Conservation (phyloP, 1,284 basidiomycete species). For the Trametes hirsuta region DNA sequence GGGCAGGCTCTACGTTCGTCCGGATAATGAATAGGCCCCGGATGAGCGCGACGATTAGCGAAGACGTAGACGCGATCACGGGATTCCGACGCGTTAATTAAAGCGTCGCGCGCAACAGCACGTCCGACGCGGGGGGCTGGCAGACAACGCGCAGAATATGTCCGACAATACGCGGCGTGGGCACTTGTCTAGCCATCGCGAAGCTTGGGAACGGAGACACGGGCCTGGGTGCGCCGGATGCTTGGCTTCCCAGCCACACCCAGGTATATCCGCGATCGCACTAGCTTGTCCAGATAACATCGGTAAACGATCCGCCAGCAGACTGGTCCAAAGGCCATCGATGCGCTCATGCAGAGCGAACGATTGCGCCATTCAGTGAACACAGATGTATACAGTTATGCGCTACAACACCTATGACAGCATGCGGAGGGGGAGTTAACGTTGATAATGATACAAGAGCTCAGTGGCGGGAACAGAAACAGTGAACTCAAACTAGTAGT, state of each 20-base stretch:
- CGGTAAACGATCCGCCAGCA: neutral
- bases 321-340: neutral
- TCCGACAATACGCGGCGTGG: neutral
- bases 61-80: slow-evolving; percentile 17
- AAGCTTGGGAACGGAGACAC: neutral
- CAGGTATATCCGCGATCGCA: slow-evolving; percentile 1
- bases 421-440: neutral
- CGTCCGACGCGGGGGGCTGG: neutral
- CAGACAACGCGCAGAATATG: neutral
- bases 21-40: slow-evolving; percentile 2
- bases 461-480: neutral
- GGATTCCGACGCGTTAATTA: slow-evolving; percentile 13
- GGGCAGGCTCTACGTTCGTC: neutral
- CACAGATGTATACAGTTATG: neutral
- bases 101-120: no score
- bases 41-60: slow-evolving; percentile 11
- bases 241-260: neutral
- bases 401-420: slow-evolving; percentile 4
- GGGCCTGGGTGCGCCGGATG: neutral
- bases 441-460: slow-evolving; percentile 18
- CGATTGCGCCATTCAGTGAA: slow-evolving; percentile 18
- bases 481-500: slow-evolving; percentile 58
- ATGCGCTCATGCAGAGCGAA: slow-evolving; percentile 10
- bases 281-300: slow-evolving; percentile 8
- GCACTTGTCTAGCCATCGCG: neutral